Conservation (phyloP, 345 rosid species). For the Eucalyptus sp. region DNA sequence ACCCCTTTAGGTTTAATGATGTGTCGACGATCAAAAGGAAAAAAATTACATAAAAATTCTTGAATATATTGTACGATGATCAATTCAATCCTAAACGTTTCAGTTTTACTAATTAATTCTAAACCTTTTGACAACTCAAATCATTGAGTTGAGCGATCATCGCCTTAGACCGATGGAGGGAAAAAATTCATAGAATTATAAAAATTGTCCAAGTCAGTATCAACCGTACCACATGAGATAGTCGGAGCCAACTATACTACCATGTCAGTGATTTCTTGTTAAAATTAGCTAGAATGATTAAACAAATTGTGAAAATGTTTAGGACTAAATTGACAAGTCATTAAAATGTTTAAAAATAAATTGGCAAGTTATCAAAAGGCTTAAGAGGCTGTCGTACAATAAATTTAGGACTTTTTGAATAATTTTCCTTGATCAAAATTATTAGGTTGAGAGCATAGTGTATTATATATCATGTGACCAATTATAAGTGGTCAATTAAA, state of each 20-base stretch:
- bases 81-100: too few relatives aligned
- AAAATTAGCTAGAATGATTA: rapidly evolving
- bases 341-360: background rate
- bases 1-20: background rate
- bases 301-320: too few relatives aligned
- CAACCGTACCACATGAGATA: background rate
- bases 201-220: background rate
- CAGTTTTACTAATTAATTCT: too few relatives aligned
- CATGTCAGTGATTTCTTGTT: background rate
- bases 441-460: background rate
- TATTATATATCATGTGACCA: background rate
- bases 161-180: rapidly evolving
- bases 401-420: background rate
- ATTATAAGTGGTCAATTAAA: background rate
- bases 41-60: too few relatives aligned
- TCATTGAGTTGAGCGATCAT: background rate
- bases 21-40: background rate
- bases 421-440: background rate
- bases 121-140: background rate
- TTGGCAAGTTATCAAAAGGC: background rate
- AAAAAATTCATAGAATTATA: background rate
- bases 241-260: rapidly evolving
- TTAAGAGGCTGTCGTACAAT: background rate
- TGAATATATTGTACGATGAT: too few relatives aligned
- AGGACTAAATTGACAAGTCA: background rate